Evolutionary conservation across 805 yeast genomes (phyloP).

Genomic region (Candida incommunis): DNA sequence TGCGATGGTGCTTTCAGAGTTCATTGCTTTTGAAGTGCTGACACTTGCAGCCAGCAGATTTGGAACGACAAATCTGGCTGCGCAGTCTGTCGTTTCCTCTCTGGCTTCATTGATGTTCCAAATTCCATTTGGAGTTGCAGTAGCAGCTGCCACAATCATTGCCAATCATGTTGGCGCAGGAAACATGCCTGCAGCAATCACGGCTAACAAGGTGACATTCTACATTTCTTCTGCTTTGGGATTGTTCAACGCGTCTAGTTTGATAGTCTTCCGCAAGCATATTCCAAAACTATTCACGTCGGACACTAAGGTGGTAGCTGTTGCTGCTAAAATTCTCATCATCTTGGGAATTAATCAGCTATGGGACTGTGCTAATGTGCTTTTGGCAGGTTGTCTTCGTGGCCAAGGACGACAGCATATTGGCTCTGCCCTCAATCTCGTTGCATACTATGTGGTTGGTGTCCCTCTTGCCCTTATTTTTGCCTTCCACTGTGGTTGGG

Average conservation of each 20-base stretch:
- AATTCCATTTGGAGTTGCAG: slow-evolving; percentile 43
- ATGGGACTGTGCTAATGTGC: slow-evolving; percentile 55
- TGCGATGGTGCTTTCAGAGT: slow-evolving; percentile 41
- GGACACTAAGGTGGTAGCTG: slow-evolving; percentile 40
- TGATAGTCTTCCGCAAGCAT: slow-evolving; percentile 32
- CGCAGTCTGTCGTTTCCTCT: slow-evolving; percentile 41
- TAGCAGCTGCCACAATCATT: slow-evolving; percentile 40
- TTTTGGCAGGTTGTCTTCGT: slow-evolving; percentile 58
- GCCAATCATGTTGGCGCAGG: slow-evolving; percentile 39
- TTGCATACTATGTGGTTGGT: slow-evolving; percentile 60
- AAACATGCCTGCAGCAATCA: slow-evolving; percentile 20
- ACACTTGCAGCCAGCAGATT: slow-evolving; percentile 38
- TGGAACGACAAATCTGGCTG: slow-evolving; percentile 39
- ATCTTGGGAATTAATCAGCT: slow-evolving; percentile 51
- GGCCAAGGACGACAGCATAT: slow-evolving; percentile 65
- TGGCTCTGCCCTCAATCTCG: slow-evolving; percentile 55
- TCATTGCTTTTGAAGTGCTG: slow-evolving; percentile 42
- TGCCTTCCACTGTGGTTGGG: slow-evolving; percentile 34
- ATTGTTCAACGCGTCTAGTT: slow-evolving; percentile 16
- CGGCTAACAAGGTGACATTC: slow-evolving; percentile 32
- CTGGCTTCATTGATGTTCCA: slow-evolving; percentile 24
- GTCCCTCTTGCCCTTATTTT: slow-evolving; percentile 50
- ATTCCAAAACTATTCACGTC: slow-evolving; percentile 47
- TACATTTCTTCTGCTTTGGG: slow-evolving; percentile 21
- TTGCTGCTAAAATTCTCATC: slow-evolving; percentile 47